Evolutionary conservation across 768 basidiomycete genomes (phyloP).

Genomic region (Mycena metata): DNA sequence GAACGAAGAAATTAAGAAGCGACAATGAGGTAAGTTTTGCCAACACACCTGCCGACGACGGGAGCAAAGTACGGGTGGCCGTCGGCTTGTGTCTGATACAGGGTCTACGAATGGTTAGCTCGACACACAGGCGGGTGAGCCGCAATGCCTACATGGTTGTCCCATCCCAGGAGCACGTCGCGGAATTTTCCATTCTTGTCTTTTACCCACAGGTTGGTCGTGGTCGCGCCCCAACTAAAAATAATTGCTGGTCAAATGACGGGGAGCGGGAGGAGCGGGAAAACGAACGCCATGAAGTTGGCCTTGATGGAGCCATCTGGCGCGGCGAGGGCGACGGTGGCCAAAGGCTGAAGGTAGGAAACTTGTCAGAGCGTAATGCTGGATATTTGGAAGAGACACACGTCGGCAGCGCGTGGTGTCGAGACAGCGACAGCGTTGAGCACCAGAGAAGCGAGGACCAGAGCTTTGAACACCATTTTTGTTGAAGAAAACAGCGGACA

Average conservation of each 20-base stretch:
- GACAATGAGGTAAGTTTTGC: neutral
- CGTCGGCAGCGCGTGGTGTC: constrained; percentile 18
- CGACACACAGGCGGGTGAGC: no score
- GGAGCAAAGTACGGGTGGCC: constrained; percentile 59
- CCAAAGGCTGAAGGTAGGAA: constrained; percentile 41
- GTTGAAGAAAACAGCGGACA: neutral
- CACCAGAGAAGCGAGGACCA: constrained; percentile 25
- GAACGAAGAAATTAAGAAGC: neutral
- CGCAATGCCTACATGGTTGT: constrained; percentile 57
- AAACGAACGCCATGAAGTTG: constrained; percentile 53
- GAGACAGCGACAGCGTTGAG: constrained; percentile 24
- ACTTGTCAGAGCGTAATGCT: neutral
- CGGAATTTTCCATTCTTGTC: constrained; percentile 60
- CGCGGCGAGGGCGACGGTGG: constrained; percentile 48
- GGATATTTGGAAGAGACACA: neutral
- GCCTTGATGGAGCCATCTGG: constrained; percentile 59
- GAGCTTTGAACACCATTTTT: constrained; percentile 30
- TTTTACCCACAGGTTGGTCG: constrained; percentile 62
- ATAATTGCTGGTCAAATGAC: constrained; percentile 2
- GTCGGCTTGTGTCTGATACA: constrained; percentile 51
- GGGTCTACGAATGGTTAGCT: constrained; percentile 39
- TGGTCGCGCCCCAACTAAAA: constrained; percentile 53
- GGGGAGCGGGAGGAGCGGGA: neutral
- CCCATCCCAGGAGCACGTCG: constrained; percentile 63
- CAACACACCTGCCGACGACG: constrained; percentile 53